These are phyloP conservation scores for Psilocybe mexicana DNA, from an alignment of 1,284 basidiomycete species.

Conservation along the genomic window DNA sequence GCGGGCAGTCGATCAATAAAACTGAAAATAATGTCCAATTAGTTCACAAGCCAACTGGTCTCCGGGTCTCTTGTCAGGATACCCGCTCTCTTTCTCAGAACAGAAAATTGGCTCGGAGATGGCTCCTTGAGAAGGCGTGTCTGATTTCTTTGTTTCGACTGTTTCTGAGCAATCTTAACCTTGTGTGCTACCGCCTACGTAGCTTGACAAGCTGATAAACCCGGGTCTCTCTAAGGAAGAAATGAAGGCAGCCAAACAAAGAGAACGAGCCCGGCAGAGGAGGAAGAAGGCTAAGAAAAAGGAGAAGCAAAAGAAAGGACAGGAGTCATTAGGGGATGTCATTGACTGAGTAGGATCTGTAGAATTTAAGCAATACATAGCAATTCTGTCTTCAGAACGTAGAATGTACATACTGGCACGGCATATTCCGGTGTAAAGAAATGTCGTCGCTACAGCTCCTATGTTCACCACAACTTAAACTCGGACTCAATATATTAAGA, in stretches of 20 bases:
- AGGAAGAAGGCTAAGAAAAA: slow-evolving; percentile 73
- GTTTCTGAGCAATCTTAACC: slow-evolving; percentile 13
- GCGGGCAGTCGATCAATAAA: slow-evolving; percentile 86
- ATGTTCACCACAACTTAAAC: background rate
- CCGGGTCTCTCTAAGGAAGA: slow-evolving; percentile 76
- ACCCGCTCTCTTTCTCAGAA: slow-evolving; percentile 75
- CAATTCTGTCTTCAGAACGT: background rate
- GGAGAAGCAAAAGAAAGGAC: slow-evolving; percentile 35
- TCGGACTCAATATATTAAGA: background rate
- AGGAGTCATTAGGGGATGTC: slow-evolving; percentile 19
- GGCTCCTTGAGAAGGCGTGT: slow-evolving; percentile 70
- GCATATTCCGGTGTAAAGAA: background rate
- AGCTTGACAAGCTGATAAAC: slow-evolving; percentile 72
- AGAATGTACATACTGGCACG: background rate
- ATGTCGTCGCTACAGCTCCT: background rate
- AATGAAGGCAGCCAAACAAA: slow-evolving; percentile 63
- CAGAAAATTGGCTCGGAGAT: slow-evolving; percentile 65
- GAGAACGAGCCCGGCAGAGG: slow-evolving; percentile 68
- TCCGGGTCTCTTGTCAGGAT: slow-evolving; percentile 77
- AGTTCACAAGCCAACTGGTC: slow-evolving; percentile 74
- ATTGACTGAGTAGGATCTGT: slow-evolving; percentile 13
- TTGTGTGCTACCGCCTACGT: slow-evolving; percentile 12
- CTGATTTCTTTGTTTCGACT: slow-evolving; percentile 19
- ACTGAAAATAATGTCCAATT: slow-evolving; percentile 83
- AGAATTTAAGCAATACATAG: background rate